These are phyloP conservation scores for Fonsecaea pedrosoi DNA, from an alignment of 2,329 filamentous ascomycete species.

Conservation along the genomic window DNA sequence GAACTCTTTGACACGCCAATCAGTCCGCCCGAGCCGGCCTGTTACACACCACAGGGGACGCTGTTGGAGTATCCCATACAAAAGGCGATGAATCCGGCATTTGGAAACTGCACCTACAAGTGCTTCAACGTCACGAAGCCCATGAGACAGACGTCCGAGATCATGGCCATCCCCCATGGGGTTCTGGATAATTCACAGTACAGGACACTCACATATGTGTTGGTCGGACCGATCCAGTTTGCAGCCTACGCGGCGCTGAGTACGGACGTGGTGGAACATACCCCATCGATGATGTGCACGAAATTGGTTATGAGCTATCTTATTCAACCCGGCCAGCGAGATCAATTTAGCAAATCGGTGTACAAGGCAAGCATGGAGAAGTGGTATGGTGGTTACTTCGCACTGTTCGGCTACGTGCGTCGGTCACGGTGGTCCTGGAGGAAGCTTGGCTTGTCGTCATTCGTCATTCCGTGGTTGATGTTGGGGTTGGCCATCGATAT, in stretches of 20 bases:
- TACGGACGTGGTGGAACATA: conserved; percentile 34
- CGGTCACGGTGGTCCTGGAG: conserved; percentile 24
- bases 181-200: conserved; percentile 35
- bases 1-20: conserved; percentile 35
- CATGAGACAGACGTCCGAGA: conserved; percentile 37
- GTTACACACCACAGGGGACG: conserved; percentile 36
- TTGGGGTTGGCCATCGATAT: conserved; percentile 41
- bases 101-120: conserved; percentile 42
- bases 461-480: conserved; percentile 37
- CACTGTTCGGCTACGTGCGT: conserved; percentile 37
- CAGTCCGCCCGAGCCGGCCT: conserved; percentile 36
- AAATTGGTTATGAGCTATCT: conserved; percentile 38
- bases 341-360: conserved; percentile 36
- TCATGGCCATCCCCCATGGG: conserved; percentile 37
- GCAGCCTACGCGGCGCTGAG: conserved; percentile 40
- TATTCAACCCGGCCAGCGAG: conserved; percentile 28
- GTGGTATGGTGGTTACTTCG: conserved; percentile 42
- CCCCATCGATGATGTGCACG: conserved; percentile 36
- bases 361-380: conserved; percentile 39
- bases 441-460: conserved; percentile 24
- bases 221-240: conserved; percentile 39
- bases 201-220: conserved; percentile 29
- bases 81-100: conserved; percentile 33
- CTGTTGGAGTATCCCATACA: conserved; percentile 37
- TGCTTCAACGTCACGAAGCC: conserved; percentile 40